Base-by-base conservation (phyloP, 805 yeast genomes). In the Pichia occidentalis region DNA sequence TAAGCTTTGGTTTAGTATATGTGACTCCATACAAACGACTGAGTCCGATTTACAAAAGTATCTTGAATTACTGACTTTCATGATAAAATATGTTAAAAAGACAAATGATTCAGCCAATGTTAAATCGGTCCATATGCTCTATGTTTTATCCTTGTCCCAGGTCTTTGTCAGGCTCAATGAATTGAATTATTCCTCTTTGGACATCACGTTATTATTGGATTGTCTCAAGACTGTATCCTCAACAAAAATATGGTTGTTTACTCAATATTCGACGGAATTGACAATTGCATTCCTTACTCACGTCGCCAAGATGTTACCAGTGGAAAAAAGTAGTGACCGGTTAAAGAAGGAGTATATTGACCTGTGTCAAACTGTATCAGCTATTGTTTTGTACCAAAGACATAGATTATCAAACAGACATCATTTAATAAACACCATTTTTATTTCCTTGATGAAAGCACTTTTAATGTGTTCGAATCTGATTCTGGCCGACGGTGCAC, bases 361-460 rank as follows among this genome's bases (percentile, higher is more conserved):
- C 4, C 46, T 73, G 4, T 64, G 76, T 5, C 72, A 71, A 37
- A 60, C 76, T 0, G 48, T 82, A 19, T 78, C 95, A 0, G 68
- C 71, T 25, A 59, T 84, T 3, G 55, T 88, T 7, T 60, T 85
- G 20, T 70, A 70, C 51, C 92, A 85, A 50, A 70, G 96, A 37
- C 73, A 65, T 52, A 72, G 86, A 50, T 61, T 88, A 14, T 67
- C 80, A 0, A 75, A 79, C 25, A 75, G 97, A 53, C 78, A 84
- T 51, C 95, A 86, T 54, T 51, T 87, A 31, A 47, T 86, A 3
- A 61, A 75, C 7, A 49, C 65, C 1, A 54, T 71, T 1, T 63
- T 81, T 30, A 64, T 70, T 11, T 60, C 73, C 3, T 58, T 80
- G 34, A 58, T 90, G 53, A 70, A 63, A 33, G 56, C 69, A 1